Evolutionary conservation across 2,329 filamentous ascomycete species (phyloP).

Genomic region (Amphichorda felina): DNA sequence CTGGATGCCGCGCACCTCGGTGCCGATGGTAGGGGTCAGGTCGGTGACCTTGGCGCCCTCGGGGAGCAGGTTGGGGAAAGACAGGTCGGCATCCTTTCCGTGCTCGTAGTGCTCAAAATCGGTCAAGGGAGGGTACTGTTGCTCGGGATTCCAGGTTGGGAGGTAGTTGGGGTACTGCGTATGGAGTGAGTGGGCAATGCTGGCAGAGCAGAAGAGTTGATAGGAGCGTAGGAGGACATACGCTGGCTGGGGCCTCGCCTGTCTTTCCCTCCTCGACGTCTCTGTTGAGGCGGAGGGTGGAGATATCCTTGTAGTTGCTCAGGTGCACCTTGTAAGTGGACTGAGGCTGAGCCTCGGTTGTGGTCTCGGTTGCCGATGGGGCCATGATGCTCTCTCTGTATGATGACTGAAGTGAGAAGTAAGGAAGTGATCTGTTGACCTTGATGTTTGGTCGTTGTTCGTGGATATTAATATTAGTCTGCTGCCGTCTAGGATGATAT

Average conservation of each 20-base stretch:
- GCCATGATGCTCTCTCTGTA: slow-evolving; percentile 16
- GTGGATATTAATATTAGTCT: neutral
- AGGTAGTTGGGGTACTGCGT: slow-evolving; percentile 58
- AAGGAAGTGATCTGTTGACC: neutral
- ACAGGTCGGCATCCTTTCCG: slow-evolving; percentile 60
- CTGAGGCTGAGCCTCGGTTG: slow-evolving; percentile 8
- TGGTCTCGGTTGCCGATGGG: slow-evolving; percentile 19
- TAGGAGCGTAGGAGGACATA: slow-evolving; percentile 1
- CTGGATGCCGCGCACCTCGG: slow-evolving; percentile 60
- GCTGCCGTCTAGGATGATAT: too few relatives aligned
- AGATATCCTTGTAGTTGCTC: slow-evolving; percentile 18
- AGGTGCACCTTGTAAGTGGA: slow-evolving; percentile 11
- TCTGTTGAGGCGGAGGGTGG: slow-evolving; percentile 11
- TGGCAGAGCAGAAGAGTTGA: neutral
- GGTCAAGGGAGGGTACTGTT: slow-evolving; percentile 52
- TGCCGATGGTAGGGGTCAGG: slow-evolving; percentile 62
- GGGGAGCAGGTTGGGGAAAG: slow-evolving; percentile 56
- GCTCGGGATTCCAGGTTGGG: slow-evolving; percentile 55
- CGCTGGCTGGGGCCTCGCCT: slow-evolving; percentile 14
- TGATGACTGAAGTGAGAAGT: neutral
- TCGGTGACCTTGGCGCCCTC: slow-evolving; percentile 39
- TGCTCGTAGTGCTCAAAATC: slow-evolving; percentile 65
- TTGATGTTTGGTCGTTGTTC: neutral
- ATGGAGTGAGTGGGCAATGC: neutral
- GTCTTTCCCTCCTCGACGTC: slow-evolving; percentile 15